Conservation (phyloP, 2,329 filamentous ascomycete species). For the Geosmithia flava region DNA sequence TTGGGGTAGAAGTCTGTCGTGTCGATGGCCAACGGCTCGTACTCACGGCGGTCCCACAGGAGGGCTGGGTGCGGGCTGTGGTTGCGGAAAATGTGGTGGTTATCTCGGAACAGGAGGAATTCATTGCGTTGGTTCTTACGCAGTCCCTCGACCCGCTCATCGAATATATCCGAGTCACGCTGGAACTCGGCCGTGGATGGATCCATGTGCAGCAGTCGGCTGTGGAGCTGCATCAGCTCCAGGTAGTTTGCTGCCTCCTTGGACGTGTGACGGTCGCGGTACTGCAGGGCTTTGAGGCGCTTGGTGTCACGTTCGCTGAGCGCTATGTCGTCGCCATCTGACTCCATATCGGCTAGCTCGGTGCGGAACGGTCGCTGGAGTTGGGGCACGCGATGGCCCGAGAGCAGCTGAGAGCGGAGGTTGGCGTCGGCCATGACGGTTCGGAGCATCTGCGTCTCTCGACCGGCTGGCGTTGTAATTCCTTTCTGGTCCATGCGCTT, state of each 20-base stretch:
- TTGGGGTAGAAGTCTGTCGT: conserved; percentile 56
- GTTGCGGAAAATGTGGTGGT: conserved; percentile 36
- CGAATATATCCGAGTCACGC: conserved; percentile 19
- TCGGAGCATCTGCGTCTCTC: conserved; percentile 21
- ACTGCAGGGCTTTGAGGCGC: conserved; percentile 15
- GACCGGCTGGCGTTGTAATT: conserved; percentile 28
- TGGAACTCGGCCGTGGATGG: conserved; percentile 11
- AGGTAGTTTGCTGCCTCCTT: conserved; percentile 12
- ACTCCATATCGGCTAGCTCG: conserved; percentile 23
- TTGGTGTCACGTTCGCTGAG: neutral
- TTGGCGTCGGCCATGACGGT: conserved; percentile 9
- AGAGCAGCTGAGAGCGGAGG: conserved; percentile 10
- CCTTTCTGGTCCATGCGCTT: conserved; percentile 32
- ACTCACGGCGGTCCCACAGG: conserved; percentile 56
- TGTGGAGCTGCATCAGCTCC: conserved; percentile 19
- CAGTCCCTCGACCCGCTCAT: conserved; percentile 16
- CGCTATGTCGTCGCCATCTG: neutral
- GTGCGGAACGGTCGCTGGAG: conserved; percentile 27
- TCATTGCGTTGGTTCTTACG: conserved; percentile 19
- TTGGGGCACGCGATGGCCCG: conserved; percentile 13
- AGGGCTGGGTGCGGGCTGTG: conserved; percentile 34
- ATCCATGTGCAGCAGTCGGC: conserved; percentile 9
- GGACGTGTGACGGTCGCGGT: conserved; percentile 11
- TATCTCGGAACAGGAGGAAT: conserved; percentile 34
- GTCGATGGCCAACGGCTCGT: conserved; percentile 53